Evolutionary conservation across 1,139 yeast genomes (phyloP).

Genomic region (Debaryomyces udenii): DNA sequence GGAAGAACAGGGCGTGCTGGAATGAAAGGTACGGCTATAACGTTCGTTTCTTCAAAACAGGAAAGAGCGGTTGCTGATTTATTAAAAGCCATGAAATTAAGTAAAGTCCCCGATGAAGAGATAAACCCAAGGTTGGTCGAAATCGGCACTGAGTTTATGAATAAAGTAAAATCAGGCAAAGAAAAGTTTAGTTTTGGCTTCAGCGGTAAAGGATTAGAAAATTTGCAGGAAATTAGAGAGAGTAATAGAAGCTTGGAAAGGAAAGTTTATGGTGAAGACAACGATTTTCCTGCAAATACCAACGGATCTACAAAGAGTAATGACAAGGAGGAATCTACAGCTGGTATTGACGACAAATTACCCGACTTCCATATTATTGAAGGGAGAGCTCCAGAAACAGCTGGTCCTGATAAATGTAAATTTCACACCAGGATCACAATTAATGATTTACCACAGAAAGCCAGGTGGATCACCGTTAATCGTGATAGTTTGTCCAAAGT

Average conservation of each 20-base stretch:
- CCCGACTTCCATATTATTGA: slow-evolving; percentile 55
- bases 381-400: slow-evolving; percentile 61
- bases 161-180: slow-evolving; percentile 69
- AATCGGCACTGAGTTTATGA: slow-evolving; percentile 60
- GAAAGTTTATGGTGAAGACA: slow-evolving; percentile 31
- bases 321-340: background rate
- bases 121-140: slow-evolving; percentile 54
- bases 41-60: slow-evolving; percentile 68
- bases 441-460: slow-evolving; percentile 84
- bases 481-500: slow-evolving; percentile 66
- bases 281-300: background rate
- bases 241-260: slow-evolving; percentile 56
- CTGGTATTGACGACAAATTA: slow-evolving; percentile 20
- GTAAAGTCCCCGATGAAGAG: slow-evolving; percentile 44
- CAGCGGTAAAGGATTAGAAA: slow-evolving; percentile 91
- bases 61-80: slow-evolving; percentile 73
- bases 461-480: slow-evolving; percentile 81
- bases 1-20: slow-evolving; percentile 98
- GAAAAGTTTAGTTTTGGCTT: slow-evolving; percentile 76
- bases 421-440: slow-evolving; percentile 75
- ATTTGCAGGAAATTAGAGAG: slow-evolving; percentile 70
- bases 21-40: slow-evolving; percentile 71
- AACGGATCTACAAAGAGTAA: slow-evolving; percentile 6
- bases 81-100: slow-evolving; percentile 64
- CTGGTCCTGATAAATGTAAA: slow-evolving; percentile 63